Percentiles rank a stretch among this genome's conserved stretches.
These are phyloP conservation scores for Leucocoprinus leucothites DNA, from an alignment of 768 basidiomycete genomes.

Conservation along the genomic window DNA sequence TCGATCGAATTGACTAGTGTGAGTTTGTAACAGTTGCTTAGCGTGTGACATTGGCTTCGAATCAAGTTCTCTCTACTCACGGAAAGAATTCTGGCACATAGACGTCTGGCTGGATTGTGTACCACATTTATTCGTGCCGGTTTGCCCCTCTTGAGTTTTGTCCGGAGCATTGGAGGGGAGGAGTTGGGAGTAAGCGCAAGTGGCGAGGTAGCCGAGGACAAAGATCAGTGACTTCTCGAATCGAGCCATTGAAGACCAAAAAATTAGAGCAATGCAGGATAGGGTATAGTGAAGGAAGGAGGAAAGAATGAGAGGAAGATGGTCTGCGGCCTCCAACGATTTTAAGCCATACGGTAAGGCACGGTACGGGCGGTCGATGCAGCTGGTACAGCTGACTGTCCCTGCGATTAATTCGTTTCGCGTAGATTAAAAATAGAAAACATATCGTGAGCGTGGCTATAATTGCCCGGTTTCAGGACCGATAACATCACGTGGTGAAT, in stretches of 20 bases:
- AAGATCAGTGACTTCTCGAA: not conserved
- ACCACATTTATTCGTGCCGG: constrained; percentile 66
- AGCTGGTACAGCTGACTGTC: no score
- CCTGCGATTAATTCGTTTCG: no score
- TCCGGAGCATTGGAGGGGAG: constrained; percentile 45
- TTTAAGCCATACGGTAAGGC: not conserved
- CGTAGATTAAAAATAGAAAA: no score
- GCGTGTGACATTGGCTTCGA: constrained; percentile 6
- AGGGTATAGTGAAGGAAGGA: not conserved
- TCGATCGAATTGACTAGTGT: constrained; percentile 52
- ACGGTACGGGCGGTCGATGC: not conserved
- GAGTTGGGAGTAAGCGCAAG: constrained; percentile 7
- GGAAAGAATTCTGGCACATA: constrained; percentile 63
- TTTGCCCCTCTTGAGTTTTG: constrained; percentile 54
- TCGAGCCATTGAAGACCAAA: not conserved
- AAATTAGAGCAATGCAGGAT: not conserved
- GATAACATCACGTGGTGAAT: not conserved
- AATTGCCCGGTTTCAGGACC: not conserved
- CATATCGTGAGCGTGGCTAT: not conserved
- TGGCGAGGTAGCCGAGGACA: not conserved
- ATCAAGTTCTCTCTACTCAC: constrained; percentile 31
- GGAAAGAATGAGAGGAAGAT: not conserved
- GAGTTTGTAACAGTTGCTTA: not conserved
- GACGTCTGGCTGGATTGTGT: constrained; percentile 51
- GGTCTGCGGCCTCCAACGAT: not conserved